Base-by-base conservation (phyloP, 306 rosid species). In the Citrullus mucosospermus region DNA sequence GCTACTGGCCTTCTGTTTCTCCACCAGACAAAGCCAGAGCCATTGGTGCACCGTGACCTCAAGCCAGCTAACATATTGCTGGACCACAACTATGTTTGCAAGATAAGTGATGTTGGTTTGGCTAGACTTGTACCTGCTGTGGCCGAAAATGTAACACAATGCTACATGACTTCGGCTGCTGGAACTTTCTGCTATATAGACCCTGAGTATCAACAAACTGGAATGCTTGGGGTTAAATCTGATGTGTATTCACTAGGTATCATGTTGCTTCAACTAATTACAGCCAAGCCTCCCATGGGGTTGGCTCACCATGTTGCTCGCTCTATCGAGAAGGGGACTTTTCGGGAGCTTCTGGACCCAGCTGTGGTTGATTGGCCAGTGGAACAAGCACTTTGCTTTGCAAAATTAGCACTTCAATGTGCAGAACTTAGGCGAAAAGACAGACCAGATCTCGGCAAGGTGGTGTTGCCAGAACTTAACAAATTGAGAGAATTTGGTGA, bases 101-200 rank as follows among this genome's bases (percentile, higher is more conserved):
- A 95, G 87, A 86, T 95, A 3, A 71, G 99, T 20, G 99, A 95
- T 22, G 97, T 95, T 3, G 99, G 99, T 66, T 79, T 92, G 83
- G 99, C 99, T 8, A 89, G 96, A 79, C 90, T 95, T 44, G 86
- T 95, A 79, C 99, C 99, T 18, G 93, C 87, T 0, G 87, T 87
- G 4, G 97, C 97, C 2, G 99, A 88, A 66, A 92, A 95, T 44
- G 89, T 76, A 18, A 92, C 99, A 30, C 99, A 92, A 68, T 95
- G 81, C 84, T 62, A 78, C 54, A 78, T 89, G 90, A 95, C 99
- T 16, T 84, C 97, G 6, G 80, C 99, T 34, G 99, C 99, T 0
- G 99, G 99, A 83, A 92, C 97, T 5, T 95, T 92, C 80, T 95
- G 99, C 84, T 95, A 95, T n/a, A 95, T 95, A 14, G 99, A 92